These are phyloP conservation scores for Exophiala oligosperma DNA, from an alignment of 2,329 filamentous ascomycete genomes.

Conservation along the genomic window DNA sequence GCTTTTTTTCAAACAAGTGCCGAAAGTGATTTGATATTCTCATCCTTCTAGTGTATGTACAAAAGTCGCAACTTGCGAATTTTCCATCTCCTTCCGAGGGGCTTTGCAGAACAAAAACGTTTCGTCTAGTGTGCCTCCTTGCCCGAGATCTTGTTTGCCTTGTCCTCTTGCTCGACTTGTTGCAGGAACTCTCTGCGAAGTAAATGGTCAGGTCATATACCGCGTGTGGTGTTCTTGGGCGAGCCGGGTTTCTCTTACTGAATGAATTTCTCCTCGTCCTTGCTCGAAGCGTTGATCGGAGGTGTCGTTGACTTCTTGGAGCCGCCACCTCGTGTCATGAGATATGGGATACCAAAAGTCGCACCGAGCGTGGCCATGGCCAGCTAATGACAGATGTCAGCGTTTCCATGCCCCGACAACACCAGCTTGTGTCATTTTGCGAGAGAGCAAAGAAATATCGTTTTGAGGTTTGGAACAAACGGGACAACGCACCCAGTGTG, in stretches of 20 bases:
- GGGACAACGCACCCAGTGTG: slow-evolving; percentile 45
- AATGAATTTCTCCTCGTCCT: slow-evolving; percentile 69
- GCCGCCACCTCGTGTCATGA: slow-evolving; percentile 47
- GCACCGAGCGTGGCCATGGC: slow-evolving; percentile 58
- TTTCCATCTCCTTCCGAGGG: background rate
- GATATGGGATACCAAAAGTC: slow-evolving; percentile 48
- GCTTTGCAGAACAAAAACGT: background rate
- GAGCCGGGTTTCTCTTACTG: slow-evolving; percentile 47
- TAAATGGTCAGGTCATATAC: background rate
- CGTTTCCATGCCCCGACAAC: too few species aligned
- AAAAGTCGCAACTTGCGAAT: slow-evolving; percentile 7
- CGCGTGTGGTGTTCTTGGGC: background rate
- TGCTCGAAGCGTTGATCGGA: slow-evolving; percentile 64
- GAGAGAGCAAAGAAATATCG: slow-evolving; percentile 29
- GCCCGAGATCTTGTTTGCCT: slow-evolving; percentile 35
- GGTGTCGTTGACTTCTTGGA: slow-evolving; percentile 53
- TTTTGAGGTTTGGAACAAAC: background rate
- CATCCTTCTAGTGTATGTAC: slow-evolving; percentile 24
- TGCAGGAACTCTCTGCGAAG: slow-evolving; percentile 51
- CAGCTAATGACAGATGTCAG: slow-evolving; percentile 48
- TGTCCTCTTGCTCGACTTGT: slow-evolving; percentile 49
- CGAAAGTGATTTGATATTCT: slow-evolving; percentile 6
- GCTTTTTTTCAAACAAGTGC: background rate
- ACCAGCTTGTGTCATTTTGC: slow-evolving; percentile 5
- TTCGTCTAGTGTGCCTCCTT: slow-evolving; percentile 25